Base-by-base conservation (phyloP, 1,139 yeast genomes). In the Kluyveromyces sp. region DNA sequence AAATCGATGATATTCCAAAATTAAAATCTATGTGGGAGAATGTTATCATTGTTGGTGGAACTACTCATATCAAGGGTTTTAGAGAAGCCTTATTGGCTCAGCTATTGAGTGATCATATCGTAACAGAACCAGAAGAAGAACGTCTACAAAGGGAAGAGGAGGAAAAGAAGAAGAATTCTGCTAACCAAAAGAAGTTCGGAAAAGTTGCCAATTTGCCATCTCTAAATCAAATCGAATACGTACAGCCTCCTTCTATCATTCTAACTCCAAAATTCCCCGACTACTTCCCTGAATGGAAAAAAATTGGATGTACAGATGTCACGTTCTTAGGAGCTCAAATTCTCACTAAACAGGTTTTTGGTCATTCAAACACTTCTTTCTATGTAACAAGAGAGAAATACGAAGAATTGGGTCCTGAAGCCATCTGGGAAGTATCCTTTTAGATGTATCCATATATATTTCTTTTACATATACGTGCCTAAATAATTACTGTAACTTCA, bases 241-340 rank as follows among this genome's bases (percentile, higher is more conserved):
- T 50, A 27, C 97, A 90, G 66, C 90, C 83, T 1, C 97, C 97
- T 21, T 79, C 81, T 25, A 72, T 81, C 8, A 77, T 90, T 47
- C 80, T 77, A 55, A 63, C 80, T 45, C 80, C 83, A 32, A 83
- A 83, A 57, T 75, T 79, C 61, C 95, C 97, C 0, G 97, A 90
- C 45, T 90, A 92, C 65, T 92, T 92, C 67, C 88, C 95, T 1
- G 96, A 88, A 57, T 92, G 97, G 97, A 90, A 90, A 66, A 81
- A 81, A 56, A 77, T 79, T 39, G 88, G 87, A 2, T 83, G 84
- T 78, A 82, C 84, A 51, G 92, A 87, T 55, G 79, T 82, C 50
- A 66, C 76, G 15, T 87, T 90, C 60, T 70, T 90, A 51, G 97
- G 97, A 2, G 96, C 88, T 1, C 87, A 88, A 64, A 84, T 90